These are phyloP conservation scores for Blastobotrys serpentis DNA, from an alignment of 1,139 yeast species.

Conservation along the genomic window DNA sequence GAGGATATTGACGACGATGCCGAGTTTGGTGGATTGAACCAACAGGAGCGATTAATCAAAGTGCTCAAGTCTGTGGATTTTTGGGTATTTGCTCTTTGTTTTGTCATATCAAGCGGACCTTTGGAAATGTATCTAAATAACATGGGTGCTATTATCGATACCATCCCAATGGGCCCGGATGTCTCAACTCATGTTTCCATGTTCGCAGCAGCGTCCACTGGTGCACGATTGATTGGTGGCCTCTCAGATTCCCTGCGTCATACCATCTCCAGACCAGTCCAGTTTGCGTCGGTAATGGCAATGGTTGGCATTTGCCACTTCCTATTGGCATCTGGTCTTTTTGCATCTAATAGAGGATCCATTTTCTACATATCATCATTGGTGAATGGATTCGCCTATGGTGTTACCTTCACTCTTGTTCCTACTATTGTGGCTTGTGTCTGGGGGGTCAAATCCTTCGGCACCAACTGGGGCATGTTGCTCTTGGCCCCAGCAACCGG, in stretches of 20 bases:
- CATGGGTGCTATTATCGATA: conserved; percentile 58
- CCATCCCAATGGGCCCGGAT: conserved; percentile 34
- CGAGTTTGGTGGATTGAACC: conserved; percentile 47
- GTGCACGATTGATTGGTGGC: conserved; percentile 63
- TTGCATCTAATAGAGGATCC: conserved; percentile 40
- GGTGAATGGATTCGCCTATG: conserved; percentile 71
- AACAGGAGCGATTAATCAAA: conserved; percentile 46
- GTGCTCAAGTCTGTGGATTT: conserved; percentile 66
- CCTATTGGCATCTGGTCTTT: conserved; percentile 35
- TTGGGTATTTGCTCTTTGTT: conserved; percentile 60
- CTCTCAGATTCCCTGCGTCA: conserved; percentile 51
- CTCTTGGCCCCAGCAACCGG: conserved; percentile 92
- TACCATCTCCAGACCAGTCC: conserved; percentile 32
- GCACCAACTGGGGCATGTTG: conserved; percentile 91
- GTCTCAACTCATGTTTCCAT: conserved; percentile 51
- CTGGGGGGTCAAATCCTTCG: conserved; percentile 90
- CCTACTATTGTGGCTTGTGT: conserved; percentile 79
- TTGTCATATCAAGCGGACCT: conserved; percentile 77
- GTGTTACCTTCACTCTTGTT: conserved; percentile 77
- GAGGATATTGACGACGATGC: conserved; percentile 31
- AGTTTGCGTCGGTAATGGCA: conserved; percentile 30
- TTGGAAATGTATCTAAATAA: conserved; percentile 84
- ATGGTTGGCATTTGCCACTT: conserved; percentile 31
- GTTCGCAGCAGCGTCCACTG: conserved; percentile 57
- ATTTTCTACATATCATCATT: conserved; percentile 46